phyloP scores from a whole-genome alignment of 495 filamentous ascomycete genomes.

The Penicillium argentinense region DNA sequence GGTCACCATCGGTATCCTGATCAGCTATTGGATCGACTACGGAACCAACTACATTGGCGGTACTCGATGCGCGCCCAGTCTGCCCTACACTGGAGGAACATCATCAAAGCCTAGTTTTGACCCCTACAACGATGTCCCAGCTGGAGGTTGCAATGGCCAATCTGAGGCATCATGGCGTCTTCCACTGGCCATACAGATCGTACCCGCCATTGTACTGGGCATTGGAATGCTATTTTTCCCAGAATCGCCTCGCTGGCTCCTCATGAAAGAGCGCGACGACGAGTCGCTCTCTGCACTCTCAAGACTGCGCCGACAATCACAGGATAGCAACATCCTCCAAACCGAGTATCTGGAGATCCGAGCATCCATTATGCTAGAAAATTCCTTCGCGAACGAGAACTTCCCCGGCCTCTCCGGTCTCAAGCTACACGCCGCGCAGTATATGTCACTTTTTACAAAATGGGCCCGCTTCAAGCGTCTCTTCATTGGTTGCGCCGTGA shows the following conservation, averaged over 20 bases:
- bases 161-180: conserved; percentile 69
- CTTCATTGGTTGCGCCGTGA: conserved; percentile 76
- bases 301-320: conserved; percentile 54
- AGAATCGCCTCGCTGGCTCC: conserved; percentile 77
- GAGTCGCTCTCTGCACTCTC: conserved; percentile 70
- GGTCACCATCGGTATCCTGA: conserved; percentile 79
- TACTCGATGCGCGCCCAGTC: conserved; percentile 36
- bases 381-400: conserved; percentile 66
- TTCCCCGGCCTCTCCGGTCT: conserved; percentile 66
- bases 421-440: conserved; percentile 45
- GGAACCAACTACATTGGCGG: conserved; percentile 44
- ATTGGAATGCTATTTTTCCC: conserved; percentile 75
- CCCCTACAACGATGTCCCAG: conserved; percentile 43
- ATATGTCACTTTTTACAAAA: conserved; percentile 72
- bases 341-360: conserved; percentile 83
- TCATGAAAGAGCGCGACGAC: conserved; percentile 69
- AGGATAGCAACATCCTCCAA: conserved; percentile 60
- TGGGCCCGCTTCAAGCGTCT: conserved; percentile 68
- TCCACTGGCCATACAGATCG: conserved; percentile 62
- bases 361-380: conserved; percentile 76
- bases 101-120: conserved; percentile 37
- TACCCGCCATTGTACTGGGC: conserved; percentile 59
- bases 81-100: conserved; percentile 70
- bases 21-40: conserved; percentile 84
- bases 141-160: conserved; percentile 49